These are phyloP conservation scores for Erodium moschatum DNA, from an alignment of 441 rosid species.

Conservation along the genomic window DNA sequence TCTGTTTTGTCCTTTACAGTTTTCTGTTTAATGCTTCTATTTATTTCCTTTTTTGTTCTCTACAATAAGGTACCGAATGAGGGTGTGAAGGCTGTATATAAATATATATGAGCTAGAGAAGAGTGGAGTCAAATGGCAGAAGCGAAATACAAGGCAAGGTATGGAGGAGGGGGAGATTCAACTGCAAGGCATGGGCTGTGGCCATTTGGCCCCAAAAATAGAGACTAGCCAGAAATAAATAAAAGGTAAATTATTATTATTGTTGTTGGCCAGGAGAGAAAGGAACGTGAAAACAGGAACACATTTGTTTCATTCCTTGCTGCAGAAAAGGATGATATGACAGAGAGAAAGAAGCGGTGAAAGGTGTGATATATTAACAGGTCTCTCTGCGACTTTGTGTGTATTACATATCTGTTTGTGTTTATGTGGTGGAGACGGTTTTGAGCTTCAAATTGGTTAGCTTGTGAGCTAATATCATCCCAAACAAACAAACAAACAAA, in stretches of 20 bases:
- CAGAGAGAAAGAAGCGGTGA: conserved; percentile 4
- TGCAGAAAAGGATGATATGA: conserved; percentile 5
- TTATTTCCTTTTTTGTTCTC: background rate
- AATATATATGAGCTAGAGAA: background rate
- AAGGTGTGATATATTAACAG: conserved; percentile 5
- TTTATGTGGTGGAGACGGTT: too few relatives aligned
- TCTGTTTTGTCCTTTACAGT: too few relatives aligned
- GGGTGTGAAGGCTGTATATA: too few relatives aligned
- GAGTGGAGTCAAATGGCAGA: background rate
- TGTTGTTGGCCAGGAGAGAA: background rate
- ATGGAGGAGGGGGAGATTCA: too few relatives aligned
- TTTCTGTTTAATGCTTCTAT: background rate
- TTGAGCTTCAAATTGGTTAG: too few relatives aligned
- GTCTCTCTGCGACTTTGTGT: background rate
- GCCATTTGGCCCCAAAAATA: conserved; percentile 7
- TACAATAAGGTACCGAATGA: background rate
- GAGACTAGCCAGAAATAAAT: background rate
- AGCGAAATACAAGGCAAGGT: background rate
- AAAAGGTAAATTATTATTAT: background rate
- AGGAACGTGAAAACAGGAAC: background rate
- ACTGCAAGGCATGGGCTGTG: too few relatives aligned
- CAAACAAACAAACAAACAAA: too few relatives aligned
- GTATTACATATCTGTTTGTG: background rate
- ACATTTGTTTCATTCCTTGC: conserved; percentile 7
- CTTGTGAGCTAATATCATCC: too few relatives aligned